Conservation (phyloP, 257 asterid species). For the Nyctanthes arbortristis region DNA sequence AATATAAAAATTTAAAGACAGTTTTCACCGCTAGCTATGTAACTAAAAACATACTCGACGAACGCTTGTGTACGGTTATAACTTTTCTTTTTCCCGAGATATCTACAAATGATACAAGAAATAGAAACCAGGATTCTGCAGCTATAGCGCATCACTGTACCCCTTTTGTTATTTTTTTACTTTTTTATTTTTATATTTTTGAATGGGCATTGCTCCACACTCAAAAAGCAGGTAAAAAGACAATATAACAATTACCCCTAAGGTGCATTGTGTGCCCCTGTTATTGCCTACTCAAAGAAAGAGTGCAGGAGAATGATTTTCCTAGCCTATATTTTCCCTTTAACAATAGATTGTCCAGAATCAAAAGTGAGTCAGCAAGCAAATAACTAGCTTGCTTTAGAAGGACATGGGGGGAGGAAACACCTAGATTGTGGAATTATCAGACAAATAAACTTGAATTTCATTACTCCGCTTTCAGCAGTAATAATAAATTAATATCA, state of each 20-base stretch:
- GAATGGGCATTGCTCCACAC: too few species aligned
- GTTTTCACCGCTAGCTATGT: background rate
- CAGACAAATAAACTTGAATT: background rate
- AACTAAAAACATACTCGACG: background rate
- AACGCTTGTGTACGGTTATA: background rate
- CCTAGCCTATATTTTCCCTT: background rate
- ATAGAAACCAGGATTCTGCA: background rate
- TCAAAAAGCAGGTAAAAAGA: background rate
- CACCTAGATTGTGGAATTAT: background rate
- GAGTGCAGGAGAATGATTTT: background rate
- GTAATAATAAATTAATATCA: background rate
- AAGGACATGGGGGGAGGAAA: background rate
- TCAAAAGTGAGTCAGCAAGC: background rate
- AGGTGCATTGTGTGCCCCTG: background rate
- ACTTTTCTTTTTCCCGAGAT: background rate
- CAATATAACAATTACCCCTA: background rate
- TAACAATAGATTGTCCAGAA: background rate
- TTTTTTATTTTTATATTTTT: too few species aligned
- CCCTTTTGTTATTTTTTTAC: too few species aligned
- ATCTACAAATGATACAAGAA: background rate
- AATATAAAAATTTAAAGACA: background rate
- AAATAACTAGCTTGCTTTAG: background rate
- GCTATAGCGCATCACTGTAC: background rate
- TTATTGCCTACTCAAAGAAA: background rate
- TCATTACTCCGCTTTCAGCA: background rate